These are phyloP conservation scores for Eustoma russellianum DNA, from an alignment of 257 asterid genomes.

Conservation along the genomic window DNA sequence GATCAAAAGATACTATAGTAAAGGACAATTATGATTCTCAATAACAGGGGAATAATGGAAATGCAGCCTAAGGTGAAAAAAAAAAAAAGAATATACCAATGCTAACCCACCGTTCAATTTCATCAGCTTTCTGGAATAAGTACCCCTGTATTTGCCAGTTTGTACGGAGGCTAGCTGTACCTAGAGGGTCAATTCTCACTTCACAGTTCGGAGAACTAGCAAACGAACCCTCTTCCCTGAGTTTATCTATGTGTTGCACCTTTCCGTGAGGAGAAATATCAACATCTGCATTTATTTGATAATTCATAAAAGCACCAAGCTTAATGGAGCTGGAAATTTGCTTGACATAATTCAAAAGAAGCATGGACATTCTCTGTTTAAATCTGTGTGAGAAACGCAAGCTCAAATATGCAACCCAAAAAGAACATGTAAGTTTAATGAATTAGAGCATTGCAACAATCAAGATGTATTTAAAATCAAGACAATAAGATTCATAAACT, in stretches of 20 bases:
- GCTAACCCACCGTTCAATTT: constrained; percentile 56
- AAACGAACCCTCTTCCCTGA: constrained; percentile 26
- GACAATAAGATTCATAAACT: too few relatives aligned
- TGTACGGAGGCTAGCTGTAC: constrained; percentile 65
- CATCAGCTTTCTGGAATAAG: constrained; percentile 71
- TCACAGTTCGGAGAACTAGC: constrained; percentile 29
- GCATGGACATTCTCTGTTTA: too few relatives aligned
- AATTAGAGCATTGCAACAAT: too few relatives aligned
- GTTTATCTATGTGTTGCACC: constrained; percentile 21
- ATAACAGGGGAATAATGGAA: background rate
- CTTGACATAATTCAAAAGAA: too few relatives aligned
- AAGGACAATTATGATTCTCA: background rate
- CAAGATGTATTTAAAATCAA: too few relatives aligned
- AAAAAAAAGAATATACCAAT: too few relatives aligned
- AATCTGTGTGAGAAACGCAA: too few relatives aligned
- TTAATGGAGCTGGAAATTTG: too few relatives aligned
- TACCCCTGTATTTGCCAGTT: constrained; percentile 96
- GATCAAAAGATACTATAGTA: background rate
- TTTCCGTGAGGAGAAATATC: constrained; percentile 33
- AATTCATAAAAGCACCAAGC: too few relatives aligned
- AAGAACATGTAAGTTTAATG: too few relatives aligned
- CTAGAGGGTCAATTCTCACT: constrained; percentile 25
- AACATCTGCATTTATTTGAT: too few relatives aligned
- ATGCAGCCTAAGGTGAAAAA: background rate
- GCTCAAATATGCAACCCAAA: too few relatives aligned